Base-by-base conservation (phyloP, 2,329 filamentous ascomycete species). In the Clonostachys byssicola region DNA sequence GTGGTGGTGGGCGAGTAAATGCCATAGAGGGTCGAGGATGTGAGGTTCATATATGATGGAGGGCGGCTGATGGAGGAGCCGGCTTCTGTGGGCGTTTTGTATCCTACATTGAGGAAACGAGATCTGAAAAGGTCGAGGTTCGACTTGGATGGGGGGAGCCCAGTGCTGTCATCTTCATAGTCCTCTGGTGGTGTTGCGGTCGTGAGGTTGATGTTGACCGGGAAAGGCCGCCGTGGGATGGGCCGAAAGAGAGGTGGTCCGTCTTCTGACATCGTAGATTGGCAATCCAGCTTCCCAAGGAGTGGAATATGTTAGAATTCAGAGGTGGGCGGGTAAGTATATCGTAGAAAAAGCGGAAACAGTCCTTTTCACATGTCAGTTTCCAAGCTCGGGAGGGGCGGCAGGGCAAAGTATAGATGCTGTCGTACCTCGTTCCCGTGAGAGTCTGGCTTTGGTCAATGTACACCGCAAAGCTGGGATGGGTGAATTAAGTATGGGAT, bases 1-100 rank as follows among this genome's bases (percentile, higher is more conserved):
- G 79, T 78, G 34, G 78, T 76, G 1, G 81, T 80, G 7, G 83
- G 83, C 12, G 84, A 85, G 72, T 95, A 99, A 59, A 99, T 99
- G 47, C 94, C 92, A 56, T 87, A 88, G 6, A 99, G 79, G 0
- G 94, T 96, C 3, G 90, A 92, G 10, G 88, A 86, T 5, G 90
- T 96, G 50, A 99, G 77, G 62, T 96, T 95, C 60, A 91, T 73
- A 48, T 90, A 80, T 10, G 90, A 96, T 54, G 86, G 83, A 20
- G 85, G 88, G 49, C 89, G 83, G 60, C 80, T 85, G 54, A 82
- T 73, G 45, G 77, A 68, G 43, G 58, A 49, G 13, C 49, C 48
- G 39, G 18, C 42, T 14, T 39, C 14, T n/a, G 36, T n/a, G 5
- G 36, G 36, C 12, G 36, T n/a, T 10, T 30, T 30, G 23, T 30